Conservation (phyloP, 768 basidiomycete species). For the Tremella mesenterica region DNA sequence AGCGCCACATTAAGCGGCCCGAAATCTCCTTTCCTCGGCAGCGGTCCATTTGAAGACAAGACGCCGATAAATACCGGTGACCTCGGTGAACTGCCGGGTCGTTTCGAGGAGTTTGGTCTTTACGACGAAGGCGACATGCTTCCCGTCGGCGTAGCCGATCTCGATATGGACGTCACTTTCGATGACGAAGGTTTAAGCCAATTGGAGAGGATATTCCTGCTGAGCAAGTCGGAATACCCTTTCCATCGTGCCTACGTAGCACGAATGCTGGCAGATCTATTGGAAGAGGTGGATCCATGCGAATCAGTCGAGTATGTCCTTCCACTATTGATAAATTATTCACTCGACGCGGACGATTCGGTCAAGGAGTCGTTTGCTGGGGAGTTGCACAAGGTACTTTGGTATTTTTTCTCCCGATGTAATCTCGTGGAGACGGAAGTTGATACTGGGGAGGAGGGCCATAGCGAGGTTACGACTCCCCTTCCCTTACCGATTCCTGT, state of each 20-base stretch:
- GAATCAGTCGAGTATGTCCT: slow-evolving; percentile 90
- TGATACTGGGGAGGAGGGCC: slow-evolving; percentile 32
- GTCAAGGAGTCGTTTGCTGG: slow-evolving; percentile 81
- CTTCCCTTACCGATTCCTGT: too few relatives aligned
- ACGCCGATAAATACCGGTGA: neutral
- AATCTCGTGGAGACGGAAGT: slow-evolving; percentile 53
- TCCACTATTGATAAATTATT: slow-evolving; percentile 75
- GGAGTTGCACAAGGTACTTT: slow-evolving; percentile 70
- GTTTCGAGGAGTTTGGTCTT: slow-evolving; percentile 20
- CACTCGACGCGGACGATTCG: slow-evolving; percentile 76
- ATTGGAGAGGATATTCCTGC: slow-evolving; percentile 86
- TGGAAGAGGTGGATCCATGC: slow-evolving; percentile 64
- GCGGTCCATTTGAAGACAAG: neutral
- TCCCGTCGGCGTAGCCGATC: slow-evolving; percentile 25
- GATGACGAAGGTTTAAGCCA: slow-evolving; percentile 76
- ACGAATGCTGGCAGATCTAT: slow-evolving; percentile 68
- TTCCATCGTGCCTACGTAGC: slow-evolving; percentile 71
- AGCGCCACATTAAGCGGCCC: neutral
- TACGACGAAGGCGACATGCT: slow-evolving; percentile 34
- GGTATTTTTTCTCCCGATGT: slow-evolving; percentile 81
- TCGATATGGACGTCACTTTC: slow-evolving; percentile 48
- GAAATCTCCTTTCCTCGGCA: neutral
- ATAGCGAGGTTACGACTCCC: slow-evolving; percentile 2
- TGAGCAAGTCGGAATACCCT: slow-evolving; percentile 64
- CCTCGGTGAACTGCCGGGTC: neutral